Percentiles rank a stretch among this genome's conserved stretches.
phyloP scores from a whole-genome alignment of 2,329 filamentous ascomycete species.

The Lizonia empirigonia region DNA sequence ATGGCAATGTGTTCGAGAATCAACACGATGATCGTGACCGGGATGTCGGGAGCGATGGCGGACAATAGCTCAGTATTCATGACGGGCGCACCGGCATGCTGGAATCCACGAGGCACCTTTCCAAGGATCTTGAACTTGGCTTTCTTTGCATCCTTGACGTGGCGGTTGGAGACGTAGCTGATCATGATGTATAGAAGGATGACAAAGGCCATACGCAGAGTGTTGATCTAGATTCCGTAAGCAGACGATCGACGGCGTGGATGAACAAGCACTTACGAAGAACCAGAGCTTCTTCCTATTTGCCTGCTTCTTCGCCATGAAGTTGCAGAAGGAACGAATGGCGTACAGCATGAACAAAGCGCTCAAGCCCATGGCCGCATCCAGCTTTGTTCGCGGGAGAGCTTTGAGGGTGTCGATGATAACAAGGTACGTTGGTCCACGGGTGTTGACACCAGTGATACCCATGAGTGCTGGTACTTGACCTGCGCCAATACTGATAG shows the following conservation, averaged over 20 bases:
- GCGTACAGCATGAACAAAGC: slow-evolving; percentile 79
- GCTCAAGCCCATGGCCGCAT: slow-evolving; percentile 86
- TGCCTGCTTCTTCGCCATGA: slow-evolving; percentile 71
- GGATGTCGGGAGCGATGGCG: slow-evolving; percentile 73
- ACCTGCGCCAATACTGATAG: slow-evolving; percentile 83
- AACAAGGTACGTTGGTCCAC: slow-evolving; percentile 79
- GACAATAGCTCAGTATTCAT: slow-evolving; percentile 70
- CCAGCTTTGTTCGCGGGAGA: slow-evolving; percentile 69
- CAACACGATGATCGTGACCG: slow-evolving; percentile 86
- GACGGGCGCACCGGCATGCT: slow-evolving; percentile 74
- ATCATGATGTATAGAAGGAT: slow-evolving; percentile 92
- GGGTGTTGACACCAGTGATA: slow-evolving; percentile 73
- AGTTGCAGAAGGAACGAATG: slow-evolving; percentile 65
- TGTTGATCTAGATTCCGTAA: slow-evolving; percentile 60
- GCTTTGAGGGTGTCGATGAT: slow-evolving; percentile 84
- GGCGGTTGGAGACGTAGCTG: slow-evolving; percentile 80
- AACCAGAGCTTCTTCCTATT: slow-evolving; percentile 79
- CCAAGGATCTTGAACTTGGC: slow-evolving; percentile 76
- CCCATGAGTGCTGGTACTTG: slow-evolving; percentile 85
- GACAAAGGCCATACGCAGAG: slow-evolving; percentile 86
- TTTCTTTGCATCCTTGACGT: slow-evolving; percentile 48
- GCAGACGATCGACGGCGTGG: background rate
- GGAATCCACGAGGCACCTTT: slow-evolving; percentile 82
- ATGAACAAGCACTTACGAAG: slow-evolving; percentile 58
- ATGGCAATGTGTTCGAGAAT: slow-evolving; percentile 98